These are phyloP conservation scores for Kuraishia ogatae DNA, from an alignment of 805 yeast species.

Conservation along the genomic window DNA sequence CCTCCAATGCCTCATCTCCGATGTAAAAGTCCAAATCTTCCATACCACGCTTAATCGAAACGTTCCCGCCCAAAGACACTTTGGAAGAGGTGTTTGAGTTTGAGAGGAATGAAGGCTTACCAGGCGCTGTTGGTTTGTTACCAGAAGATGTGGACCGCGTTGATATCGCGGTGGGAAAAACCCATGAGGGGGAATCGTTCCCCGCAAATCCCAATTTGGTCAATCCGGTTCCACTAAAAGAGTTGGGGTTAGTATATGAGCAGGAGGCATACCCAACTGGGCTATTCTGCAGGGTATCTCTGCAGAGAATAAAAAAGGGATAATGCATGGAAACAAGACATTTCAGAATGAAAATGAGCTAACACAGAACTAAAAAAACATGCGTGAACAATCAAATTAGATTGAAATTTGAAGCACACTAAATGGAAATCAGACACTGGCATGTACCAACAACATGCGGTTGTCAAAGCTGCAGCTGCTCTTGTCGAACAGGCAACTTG, in stretches of 20 bases:
- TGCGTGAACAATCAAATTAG: no score
- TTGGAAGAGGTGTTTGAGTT: slow-evolving; percentile 13
- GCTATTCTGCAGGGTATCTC: no score
- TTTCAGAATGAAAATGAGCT: no score
- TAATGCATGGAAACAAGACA: no score
- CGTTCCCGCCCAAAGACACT: slow-evolving; percentile 26
- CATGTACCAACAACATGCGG: no score
- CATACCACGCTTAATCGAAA: slow-evolving; percentile 74
- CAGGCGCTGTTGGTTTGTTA: slow-evolving; percentile 30
- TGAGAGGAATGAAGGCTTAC: slow-evolving; percentile 37
- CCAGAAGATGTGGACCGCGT: slow-evolving; percentile 45
- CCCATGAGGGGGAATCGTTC: slow-evolving; percentile 94
- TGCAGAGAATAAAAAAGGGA: no score
- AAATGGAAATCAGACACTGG: no score
- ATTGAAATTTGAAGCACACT: no score
- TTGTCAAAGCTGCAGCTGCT: no score
- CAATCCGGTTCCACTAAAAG: slow-evolving; percentile 84
- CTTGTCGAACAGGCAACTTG: no score
- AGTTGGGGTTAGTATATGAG: slow-evolving; percentile 10
- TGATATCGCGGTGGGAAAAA: slow-evolving; percentile 94
- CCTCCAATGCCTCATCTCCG: slow-evolving; percentile 90
- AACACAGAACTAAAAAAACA: no score
- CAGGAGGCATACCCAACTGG: no score
- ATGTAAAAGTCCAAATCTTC: slow-evolving; percentile 91
- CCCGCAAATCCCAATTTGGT: slow-evolving; percentile 98